Evolutionary conservation across 495 filamentous ascomycete species (phyloP).

Genomic region (Penicillium odoratum): DNA sequence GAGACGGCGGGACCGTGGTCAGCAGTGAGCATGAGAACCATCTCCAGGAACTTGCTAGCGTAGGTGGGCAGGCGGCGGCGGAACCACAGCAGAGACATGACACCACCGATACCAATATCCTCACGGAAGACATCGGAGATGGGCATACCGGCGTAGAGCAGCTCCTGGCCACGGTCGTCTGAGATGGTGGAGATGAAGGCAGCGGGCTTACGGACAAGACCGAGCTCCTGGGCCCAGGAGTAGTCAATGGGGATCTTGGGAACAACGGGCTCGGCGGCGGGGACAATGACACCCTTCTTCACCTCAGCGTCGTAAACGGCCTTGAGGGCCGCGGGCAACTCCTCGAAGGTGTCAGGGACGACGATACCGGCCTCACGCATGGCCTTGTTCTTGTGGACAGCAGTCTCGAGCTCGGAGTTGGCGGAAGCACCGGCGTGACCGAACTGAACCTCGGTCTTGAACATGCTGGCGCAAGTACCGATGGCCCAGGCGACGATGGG

Average conservation of each 20-base stretch:
- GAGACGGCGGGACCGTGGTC: constrained; percentile 99
- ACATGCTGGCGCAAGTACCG: constrained; percentile 98
- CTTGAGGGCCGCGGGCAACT: constrained; percentile 74
- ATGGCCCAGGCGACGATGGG: constrained; percentile 99
- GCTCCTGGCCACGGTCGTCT: constrained; percentile 98
- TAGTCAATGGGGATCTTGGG: constrained; percentile 99
- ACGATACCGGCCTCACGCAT: constrained; percentile 94
- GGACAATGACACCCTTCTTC: constrained; percentile 77
- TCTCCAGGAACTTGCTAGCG: constrained; percentile 98
- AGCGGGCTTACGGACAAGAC: constrained; percentile 98
- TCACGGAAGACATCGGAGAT: constrained; percentile 99
- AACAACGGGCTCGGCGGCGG: constrained; percentile 82
- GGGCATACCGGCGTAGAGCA: constrained; percentile 97
- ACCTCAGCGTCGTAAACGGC: constrained; percentile 84
- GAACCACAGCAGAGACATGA: constrained; percentile 99
- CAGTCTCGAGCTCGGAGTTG: constrained; percentile 98
- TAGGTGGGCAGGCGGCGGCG: constrained; percentile 94
- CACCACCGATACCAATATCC: constrained; percentile 98
- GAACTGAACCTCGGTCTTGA: constrained; percentile 99
- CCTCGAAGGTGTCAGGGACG: constrained; percentile 96
- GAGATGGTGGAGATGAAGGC: constrained; percentile 99
- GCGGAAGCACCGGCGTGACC: constrained; percentile 97
- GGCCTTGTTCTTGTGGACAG: constrained; percentile 89
- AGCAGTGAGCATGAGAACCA: constrained; percentile 99
- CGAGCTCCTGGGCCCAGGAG: constrained; percentile 98